phyloP scores from a whole-genome alignment of 2,329 filamentous ascomycete genomes.

The Fusarium mundagurra region DNA sequence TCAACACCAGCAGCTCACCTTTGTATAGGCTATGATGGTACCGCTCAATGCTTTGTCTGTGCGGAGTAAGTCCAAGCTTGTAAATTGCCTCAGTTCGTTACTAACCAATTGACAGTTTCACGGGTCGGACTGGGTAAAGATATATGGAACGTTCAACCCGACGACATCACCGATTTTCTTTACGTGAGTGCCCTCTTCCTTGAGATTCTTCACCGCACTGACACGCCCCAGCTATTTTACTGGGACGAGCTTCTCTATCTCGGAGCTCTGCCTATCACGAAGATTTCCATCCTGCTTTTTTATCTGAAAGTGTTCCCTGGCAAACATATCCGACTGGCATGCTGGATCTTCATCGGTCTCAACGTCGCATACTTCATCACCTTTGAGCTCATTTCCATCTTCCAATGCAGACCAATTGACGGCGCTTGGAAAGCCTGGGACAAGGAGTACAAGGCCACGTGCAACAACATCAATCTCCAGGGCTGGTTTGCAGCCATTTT shows the following conservation, averaged over 20 bases:
- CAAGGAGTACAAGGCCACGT: constrained; percentile 53
- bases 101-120: not conserved
- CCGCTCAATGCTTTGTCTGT: constrained; percentile 9
- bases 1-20: not conserved
- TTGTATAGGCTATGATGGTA: constrained; percentile 8
- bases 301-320: constrained; percentile 20
- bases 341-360: constrained; percentile 23
- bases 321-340: not conserved
- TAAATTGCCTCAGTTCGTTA: accelerated
- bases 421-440: constrained; percentile 62
- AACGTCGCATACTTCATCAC: constrained; percentile 33
- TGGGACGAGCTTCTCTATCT: constrained; percentile 17
- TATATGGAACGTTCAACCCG: constrained; percentile 11
- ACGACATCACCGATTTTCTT: constrained; percentile 8
- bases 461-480: constrained; percentile 58
- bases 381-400: constrained; percentile 50
- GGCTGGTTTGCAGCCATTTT: constrained; percentile 60
- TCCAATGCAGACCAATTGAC: constrained; percentile 59
- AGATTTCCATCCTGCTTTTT: constrained; percentile 18
- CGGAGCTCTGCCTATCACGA: not conserved
- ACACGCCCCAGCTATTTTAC: not conserved
- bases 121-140: constrained; percentile 1
- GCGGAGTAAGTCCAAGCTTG: not conserved
- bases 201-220: accelerated
- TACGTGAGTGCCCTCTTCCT: not conserved